phyloP scores from a whole-genome alignment of 345 rosid species.

The Acer yangbiense region DNA sequence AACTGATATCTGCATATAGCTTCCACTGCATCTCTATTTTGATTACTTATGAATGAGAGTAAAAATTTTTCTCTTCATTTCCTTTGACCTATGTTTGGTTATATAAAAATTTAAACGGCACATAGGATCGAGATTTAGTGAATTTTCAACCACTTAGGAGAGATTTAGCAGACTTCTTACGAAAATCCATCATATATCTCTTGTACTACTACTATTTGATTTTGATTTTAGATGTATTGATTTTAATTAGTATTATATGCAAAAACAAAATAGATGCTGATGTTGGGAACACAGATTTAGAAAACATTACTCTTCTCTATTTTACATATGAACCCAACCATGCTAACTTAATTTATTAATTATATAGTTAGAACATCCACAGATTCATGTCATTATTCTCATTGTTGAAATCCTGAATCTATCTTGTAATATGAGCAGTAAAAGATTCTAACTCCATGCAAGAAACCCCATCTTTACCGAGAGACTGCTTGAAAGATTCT shows the following conservation, averaged over 20 bases:
- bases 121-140: neutral
- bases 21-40: neutral
- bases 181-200: neutral
- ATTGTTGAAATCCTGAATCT: too few relatives aligned
- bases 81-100: neutral
- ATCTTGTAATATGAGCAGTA: slow-evolving; percentile 7
- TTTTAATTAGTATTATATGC: neutral
- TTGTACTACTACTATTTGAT: neutral
- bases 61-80: neutral
- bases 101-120: neutral
- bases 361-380: neutral
- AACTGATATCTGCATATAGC: neutral
- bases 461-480: slow-evolving; percentile 5
- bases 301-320: too few relatives aligned
- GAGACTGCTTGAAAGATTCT: neutral
- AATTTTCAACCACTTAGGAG: neutral
- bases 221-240: neutral
- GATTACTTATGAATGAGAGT: neutral
- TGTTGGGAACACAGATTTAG: neutral
- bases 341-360: neutral
- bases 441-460: neutral
- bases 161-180: neutral
- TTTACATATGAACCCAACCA: neutral
- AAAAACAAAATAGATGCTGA: neutral
- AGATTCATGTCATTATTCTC: too few relatives aligned